Percentiles rank a stretch among this genome's conserved stretches.
Evolutionary conservation across 2,329 filamentous ascomycete species (phyloP).

Genomic region (Phaeomoniella chlamydospora): DNA sequence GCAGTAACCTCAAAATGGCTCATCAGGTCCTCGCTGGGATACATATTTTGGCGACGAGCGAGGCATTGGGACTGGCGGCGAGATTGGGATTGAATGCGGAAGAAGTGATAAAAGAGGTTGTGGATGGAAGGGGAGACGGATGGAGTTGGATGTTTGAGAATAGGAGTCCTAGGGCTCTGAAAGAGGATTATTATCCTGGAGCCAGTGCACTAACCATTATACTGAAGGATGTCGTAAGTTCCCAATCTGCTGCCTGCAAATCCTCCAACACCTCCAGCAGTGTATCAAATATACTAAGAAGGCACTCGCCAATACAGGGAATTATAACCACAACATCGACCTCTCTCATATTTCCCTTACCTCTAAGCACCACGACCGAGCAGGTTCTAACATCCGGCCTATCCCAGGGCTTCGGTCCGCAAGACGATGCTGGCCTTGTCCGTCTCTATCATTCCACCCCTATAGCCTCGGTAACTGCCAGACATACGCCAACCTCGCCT

Average conservation of each 20-base stretch:
- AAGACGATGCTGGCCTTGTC: slow-evolving; percentile 42
- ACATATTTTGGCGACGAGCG: slow-evolving; percentile 46
- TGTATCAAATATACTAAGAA: too few relatives aligned
- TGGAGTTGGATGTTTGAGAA: slow-evolving; percentile 52
- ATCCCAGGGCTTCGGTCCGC: slow-evolving; percentile 38
- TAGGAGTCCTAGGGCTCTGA: slow-evolving; percentile 39
- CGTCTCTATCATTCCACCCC: slow-evolving; percentile 34
- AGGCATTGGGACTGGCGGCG: slow-evolving; percentile 45
- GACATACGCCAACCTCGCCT: slow-evolving; percentile 16
- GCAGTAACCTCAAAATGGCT: slow-evolving; percentile 48
- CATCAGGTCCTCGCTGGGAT: slow-evolving; percentile 51
- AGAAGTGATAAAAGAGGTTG: slow-evolving; percentile 27
- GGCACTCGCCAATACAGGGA: slow-evolving; percentile 26
- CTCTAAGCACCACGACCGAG: slow-evolving; percentile 48
- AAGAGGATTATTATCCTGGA: slow-evolving; percentile 36
- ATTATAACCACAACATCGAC: slow-evolving; percentile 56
- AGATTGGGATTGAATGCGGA: slow-evolving; percentile 37
- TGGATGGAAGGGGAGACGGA: slow-evolving; percentile 26
- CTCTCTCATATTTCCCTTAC: slow-evolving; percentile 41
- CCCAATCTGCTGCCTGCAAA: too few relatives aligned
- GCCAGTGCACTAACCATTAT: slow-evolving; percentile 47
- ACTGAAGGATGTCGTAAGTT: slow-evolving; percentile 35
- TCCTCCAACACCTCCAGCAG: too few relatives aligned
- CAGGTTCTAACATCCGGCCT: slow-evolving; percentile 49
- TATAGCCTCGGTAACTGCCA: slow-evolving; percentile 21